A percentile compares a stretch with the other conserved stretches of the same genome.
Conservation (phyloP, 83 land plant species). For the Picea abies region DNA sequence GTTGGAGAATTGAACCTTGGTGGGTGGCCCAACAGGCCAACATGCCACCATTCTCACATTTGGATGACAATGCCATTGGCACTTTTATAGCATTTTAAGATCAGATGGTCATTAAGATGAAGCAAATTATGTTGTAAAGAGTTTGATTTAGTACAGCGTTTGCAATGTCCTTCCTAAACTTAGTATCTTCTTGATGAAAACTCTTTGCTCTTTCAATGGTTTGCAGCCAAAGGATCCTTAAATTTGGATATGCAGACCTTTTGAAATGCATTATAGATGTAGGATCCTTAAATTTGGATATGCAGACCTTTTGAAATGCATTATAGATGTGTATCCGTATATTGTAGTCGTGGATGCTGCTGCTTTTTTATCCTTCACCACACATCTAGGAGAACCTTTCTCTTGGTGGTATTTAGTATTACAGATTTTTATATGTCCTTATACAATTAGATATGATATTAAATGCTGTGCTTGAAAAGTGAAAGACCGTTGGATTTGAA, state of each 20-base stretch:
- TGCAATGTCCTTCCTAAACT: background rate
- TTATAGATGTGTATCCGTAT: background rate
- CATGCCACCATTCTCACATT: too few relatives aligned
- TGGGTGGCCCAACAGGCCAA: background rate
- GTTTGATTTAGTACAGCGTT: background rate
- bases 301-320: background rate
- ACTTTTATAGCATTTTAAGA: too few relatives aligned
- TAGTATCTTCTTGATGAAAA: background rate
- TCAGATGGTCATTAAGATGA: background rate
- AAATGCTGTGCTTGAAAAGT: background rate
- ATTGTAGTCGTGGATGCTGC: background rate
- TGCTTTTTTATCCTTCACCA: background rate
- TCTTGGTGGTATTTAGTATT: too few relatives aligned
- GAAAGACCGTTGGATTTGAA: background rate
- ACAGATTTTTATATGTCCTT: background rate
- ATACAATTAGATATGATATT: background rate
- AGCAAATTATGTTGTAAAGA: background rate
- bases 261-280: background rate
- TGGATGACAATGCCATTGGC: too few relatives aligned
- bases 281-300: background rate
- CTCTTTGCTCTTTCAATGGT: background rate
- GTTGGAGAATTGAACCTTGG: constrained; percentile 10
- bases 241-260: background rate
- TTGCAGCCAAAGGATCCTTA: background rate
- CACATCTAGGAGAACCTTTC: background rate